Conservation (phyloP, 1,284 basidiomycete species). For the Exobasidium rhododendri region DNA sequence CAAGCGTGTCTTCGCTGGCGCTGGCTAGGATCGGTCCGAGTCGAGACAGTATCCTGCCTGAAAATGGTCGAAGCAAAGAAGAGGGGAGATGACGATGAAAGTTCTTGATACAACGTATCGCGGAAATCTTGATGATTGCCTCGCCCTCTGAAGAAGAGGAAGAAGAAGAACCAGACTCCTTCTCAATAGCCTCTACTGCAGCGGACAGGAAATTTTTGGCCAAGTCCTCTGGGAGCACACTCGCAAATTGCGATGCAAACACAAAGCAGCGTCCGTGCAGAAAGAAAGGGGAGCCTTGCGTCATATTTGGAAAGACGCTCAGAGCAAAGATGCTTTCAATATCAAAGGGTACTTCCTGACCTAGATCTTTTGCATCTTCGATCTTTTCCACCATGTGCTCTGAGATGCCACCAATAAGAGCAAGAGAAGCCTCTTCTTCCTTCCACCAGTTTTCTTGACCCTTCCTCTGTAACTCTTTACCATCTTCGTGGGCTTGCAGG, state of each 20-base stretch:
- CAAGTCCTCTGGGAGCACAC: conserved; percentile 68
- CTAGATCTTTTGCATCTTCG: conserved; percentile 68
- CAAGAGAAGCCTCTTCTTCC: conserved; percentile 76
- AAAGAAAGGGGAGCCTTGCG: conserved; percentile 69
- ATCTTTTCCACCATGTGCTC: conserved; percentile 72
- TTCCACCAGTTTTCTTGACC: conserved; percentile 64
- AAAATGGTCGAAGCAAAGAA: conserved; percentile 64
- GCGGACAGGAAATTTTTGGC: conserved; percentile 68
- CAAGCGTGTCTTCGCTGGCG: conserved; percentile 81
- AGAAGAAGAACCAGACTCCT: conserved; percentile 6
- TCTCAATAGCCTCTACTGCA: conserved; percentile 78
- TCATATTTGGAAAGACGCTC: conserved; percentile 74
- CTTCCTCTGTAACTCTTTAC: conserved; percentile 28
- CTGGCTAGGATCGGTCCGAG: conserved; percentile 77
- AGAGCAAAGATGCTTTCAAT: conserved; percentile 71
- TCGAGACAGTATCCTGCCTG: conserved; percentile 72
- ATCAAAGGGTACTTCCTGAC: conserved; percentile 63
- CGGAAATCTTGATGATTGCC: conserved; percentile 85
- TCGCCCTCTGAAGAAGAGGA: conserved; percentile 61
- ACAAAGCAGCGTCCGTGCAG: conserved; percentile 91
- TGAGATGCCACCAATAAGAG: conserved; percentile 77
- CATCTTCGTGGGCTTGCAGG: conserved; percentile 57
- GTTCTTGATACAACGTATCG: conserved; percentile 61
- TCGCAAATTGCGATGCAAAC: conserved; percentile 84
- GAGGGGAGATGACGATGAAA: conserved; percentile 60